Evolutionary conservation across 768 basidiomycete genomes (phyloP).

Genomic region (Tylopilus subfusipes): DNA sequence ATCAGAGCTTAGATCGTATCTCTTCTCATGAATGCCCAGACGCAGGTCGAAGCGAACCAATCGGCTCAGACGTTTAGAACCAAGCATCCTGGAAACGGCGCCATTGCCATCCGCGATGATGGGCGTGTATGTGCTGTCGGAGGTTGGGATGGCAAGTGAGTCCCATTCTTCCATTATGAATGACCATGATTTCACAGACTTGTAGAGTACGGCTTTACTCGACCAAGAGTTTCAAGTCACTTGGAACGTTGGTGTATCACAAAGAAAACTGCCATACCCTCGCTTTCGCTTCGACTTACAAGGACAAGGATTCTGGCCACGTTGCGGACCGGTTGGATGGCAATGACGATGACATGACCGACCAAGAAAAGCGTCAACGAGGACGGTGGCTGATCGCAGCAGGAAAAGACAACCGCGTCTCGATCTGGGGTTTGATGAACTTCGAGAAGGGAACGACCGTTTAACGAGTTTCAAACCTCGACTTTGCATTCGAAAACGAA

Average conservation of each 20-base stretch:
- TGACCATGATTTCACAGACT: neutral
- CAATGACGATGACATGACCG: constrained; percentile 40
- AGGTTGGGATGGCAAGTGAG: constrained; percentile 93
- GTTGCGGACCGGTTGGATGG: constrained; percentile 16
- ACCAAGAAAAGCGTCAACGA: constrained; percentile 42
- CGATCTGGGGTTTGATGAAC: constrained; percentile 65
- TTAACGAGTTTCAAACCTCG: neutral
- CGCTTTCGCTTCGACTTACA: constrained; percentile 52
- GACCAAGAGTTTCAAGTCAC: constrained; percentile 70
- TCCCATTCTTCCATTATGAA: constrained; percentile 2
- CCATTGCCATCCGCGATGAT: constrained; percentile 70
- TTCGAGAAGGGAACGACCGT: constrained; percentile 10
- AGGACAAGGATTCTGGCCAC: neutral
- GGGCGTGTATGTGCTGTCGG: constrained; percentile 82
- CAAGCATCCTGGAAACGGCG: constrained; percentile 76
- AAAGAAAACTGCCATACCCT: constrained; percentile 72
- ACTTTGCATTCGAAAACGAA: neutral
- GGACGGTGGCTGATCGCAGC: constrained; percentile 63
- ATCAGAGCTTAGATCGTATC: neutral
- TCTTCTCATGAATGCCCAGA: constrained; percentile 3
- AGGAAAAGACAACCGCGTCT: constrained; percentile 65
- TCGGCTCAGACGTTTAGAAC: constrained; percentile 45
- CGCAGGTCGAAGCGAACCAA: constrained; percentile 19
- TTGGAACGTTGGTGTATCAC: constrained; percentile 84
- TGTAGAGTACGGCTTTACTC: constrained; percentile 78